These are phyloP conservation scores for Aspergillus fumigatus DNA, from an alignment of 2,329 filamentous ascomycete species.

Conservation along the genomic window DNA sequence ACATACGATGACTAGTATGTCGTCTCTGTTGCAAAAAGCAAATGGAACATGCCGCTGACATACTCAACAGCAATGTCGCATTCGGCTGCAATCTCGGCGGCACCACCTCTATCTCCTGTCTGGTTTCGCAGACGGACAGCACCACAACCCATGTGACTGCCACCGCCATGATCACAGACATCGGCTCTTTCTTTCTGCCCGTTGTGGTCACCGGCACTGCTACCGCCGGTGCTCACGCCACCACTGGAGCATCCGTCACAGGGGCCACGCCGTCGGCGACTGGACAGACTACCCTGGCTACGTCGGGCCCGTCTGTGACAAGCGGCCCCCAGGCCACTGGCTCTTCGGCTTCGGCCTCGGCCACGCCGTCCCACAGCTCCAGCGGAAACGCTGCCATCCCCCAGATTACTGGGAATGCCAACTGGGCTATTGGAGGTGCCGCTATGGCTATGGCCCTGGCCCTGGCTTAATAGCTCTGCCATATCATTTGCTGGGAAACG, in stretches of 20 bases:
- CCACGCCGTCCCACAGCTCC: constrained; percentile 3
- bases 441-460: constrained; percentile 22
- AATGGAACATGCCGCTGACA: background rate
- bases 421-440: constrained; percentile 24
- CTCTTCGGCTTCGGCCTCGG: constrained; percentile 2
- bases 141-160: constrained; percentile 9
- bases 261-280: constrained; percentile 13
- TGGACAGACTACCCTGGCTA: constrained; percentile 9
- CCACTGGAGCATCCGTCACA: constrained; percentile 6
- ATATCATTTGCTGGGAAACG: background rate
- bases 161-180: constrained; percentile 15
- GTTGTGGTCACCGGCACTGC: constrained; percentile 21
- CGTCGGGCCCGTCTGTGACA: constrained; percentile 12
- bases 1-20: constrained; percentile 11
- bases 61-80: constrained; percentile 2
- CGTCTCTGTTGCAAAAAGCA: background rate
- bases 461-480: constrained; percentile 17
- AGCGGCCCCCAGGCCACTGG: constrained; percentile 6
- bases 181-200: constrained; percentile 1
- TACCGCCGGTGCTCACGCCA: constrained; percentile 16
- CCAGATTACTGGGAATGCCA: constrained; percentile 13
- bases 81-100: constrained; percentile 19
- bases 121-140: constrained; percentile 11
- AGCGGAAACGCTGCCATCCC: constrained; percentile 20
- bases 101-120: constrained; percentile 25